Conservation (phyloP, 805 yeast species). For the Metahyphopichia silvanorum region DNA sequence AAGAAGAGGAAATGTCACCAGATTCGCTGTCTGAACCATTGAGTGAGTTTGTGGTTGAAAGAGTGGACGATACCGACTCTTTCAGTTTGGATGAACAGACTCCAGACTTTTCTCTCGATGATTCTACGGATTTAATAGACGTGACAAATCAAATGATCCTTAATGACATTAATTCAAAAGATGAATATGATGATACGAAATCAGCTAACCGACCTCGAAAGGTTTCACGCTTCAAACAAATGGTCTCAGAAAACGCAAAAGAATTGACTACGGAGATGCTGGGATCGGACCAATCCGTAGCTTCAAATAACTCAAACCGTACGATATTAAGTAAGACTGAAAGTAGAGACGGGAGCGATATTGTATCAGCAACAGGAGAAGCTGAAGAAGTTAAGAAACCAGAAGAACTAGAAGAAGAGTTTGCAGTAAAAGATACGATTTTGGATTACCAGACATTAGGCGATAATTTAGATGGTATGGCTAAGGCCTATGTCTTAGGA, state of each 20-base stretch:
- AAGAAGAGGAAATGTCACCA: constrained; percentile 8
- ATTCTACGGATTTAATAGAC: constrained; percentile 1
- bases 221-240: constrained; percentile 9
- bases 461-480: constrained; percentile 54
- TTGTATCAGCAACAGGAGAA: constrained; percentile 4
- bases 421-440: constrained; percentile 21
- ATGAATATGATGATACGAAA: too few species aligned
- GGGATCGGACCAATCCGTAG: too few species aligned
- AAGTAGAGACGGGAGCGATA: constrained; percentile 4
- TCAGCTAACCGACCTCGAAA: constrained; percentile 3
- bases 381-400: constrained; percentile 3
- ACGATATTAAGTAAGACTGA: constrained; percentile 10
- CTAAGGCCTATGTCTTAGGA: constrained; percentile 57
- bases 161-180: too few species aligned
- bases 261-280: too few species aligned
- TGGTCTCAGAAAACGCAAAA: constrained; percentile 10
- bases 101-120: constrained; percentile 2
- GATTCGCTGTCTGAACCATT: constrained; percentile 17
- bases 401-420: constrained; percentile 5
- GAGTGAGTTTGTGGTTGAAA: constrained; percentile 10
- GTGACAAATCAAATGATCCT: background rate
- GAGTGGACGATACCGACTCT: constrained; percentile 3
- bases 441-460: constrained; percentile 38
- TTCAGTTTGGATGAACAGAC: constrained; percentile 3
- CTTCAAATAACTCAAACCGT: too few species aligned